Percentiles rank a stretch among this genome's conserved stretches.
These are phyloP conservation scores for Aspergillus hiratsukae DNA, from an alignment of 2,329 filamentous ascomycete genomes.

Conservation along the genomic window DNA sequence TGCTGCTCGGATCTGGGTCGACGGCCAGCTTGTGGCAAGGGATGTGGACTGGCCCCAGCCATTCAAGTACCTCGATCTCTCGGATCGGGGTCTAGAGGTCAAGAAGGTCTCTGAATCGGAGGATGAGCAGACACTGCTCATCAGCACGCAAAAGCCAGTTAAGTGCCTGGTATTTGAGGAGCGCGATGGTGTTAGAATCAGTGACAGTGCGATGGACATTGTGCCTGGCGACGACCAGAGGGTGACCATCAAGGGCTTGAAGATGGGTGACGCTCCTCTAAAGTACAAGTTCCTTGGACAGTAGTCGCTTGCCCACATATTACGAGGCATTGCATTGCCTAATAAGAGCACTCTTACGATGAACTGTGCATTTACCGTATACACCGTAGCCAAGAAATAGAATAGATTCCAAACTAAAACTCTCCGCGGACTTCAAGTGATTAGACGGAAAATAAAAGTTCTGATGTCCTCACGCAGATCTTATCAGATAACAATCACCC, in stretches of 20 bases:
- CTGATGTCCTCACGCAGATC: not conserved
- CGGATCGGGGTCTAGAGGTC: conserved; percentile 47
- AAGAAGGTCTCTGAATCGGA: conserved; percentile 30
- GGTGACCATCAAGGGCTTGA: conserved; percentile 25
- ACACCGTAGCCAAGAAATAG: not conserved
- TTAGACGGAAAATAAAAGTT: too few species aligned
- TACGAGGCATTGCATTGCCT: not conserved
- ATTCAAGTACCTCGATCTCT: conserved; percentile 55
- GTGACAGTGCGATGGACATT: conserved; percentile 55
- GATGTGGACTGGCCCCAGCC: conserved; percentile 60
- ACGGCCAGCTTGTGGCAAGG: conserved; percentile 48
- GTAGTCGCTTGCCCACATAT: not conserved
- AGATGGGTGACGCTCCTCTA: conserved; percentile 14
- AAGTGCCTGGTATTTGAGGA: conserved; percentile 61
- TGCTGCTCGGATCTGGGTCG: conserved; percentile 50
- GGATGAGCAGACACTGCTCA: conserved; percentile 30
- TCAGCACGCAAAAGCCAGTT: conserved; percentile 50
- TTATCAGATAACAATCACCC: conserved; percentile 7
- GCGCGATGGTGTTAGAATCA: conserved; percentile 49
- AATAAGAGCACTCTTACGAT: not conserved
- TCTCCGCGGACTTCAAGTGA: too few species aligned
- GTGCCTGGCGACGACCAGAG: conserved; percentile 55
- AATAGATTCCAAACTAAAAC: not conserved
- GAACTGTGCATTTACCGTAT: not conserved
- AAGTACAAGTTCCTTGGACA: conserved; percentile 28